Percentiles rank a stretch among this genome's conserved stretches.
Conservation (phyloP, 345 rosid genomes). For the Euclidium syriacum region DNA sequence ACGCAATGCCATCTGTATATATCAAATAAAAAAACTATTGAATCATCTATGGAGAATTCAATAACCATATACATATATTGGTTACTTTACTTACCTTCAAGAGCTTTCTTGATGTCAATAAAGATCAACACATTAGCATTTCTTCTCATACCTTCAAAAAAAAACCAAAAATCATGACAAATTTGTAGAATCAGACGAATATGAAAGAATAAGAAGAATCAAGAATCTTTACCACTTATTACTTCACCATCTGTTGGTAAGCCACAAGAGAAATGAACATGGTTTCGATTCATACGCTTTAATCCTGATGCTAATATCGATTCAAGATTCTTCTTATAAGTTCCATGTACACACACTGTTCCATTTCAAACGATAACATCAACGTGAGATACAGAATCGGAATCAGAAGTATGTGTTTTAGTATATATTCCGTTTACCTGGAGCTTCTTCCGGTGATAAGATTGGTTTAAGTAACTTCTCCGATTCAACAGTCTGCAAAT, state of each 20-base stretch:
- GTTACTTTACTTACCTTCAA: no score
- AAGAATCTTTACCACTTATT: conserved; percentile 59
- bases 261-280: conserved; percentile 85
- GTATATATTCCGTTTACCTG: conserved; percentile 36
- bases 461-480: conserved; percentile 73
- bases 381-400: not conserved
- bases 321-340: conserved; percentile 65
- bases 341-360: conserved; percentile 90
- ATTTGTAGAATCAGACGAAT: not conserved
- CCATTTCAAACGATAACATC: not conserved
- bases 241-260: conserved; percentile 81
- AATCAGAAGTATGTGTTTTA: not conserved
- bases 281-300: conserved; percentile 79
- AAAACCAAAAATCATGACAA: conserved; percentile 11
- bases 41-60: no score
- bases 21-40: no score
- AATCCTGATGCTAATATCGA: conserved; percentile 71
- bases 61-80: no score
- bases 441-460: conserved; percentile 65
- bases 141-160: conserved; percentile 86
- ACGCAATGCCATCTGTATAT: conserved; percentile 65
- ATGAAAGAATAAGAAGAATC: not conserved
- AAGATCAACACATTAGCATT: conserved; percentile 64
- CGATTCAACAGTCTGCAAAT: conserved; percentile 61
- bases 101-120: conserved; percentile 68